Evolutionary conservation across 2,329 filamentous ascomycete genomes (phyloP), one percentile per base, ranked within the genome.

Genomic region (Fusarium devonianum): DNA sequence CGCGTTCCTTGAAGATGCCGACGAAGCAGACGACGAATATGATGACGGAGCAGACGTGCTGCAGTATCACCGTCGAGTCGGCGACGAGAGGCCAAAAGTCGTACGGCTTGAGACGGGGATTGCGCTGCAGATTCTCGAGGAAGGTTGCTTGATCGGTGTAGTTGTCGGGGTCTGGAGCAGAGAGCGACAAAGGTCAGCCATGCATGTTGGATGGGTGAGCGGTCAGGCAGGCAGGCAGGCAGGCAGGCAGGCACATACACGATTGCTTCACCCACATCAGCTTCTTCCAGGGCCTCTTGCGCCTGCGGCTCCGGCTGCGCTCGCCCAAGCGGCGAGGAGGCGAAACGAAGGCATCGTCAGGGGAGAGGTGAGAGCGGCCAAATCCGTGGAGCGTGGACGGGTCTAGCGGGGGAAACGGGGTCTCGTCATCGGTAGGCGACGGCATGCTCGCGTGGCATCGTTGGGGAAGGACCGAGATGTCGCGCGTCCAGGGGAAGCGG

Each of bases 111-210:
- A 97, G 82, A 29, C 92, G 87, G 4, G 93, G 93, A 70, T 99
- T 99, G 36, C 92, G 85, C 72, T 99, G 93, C 13, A 99, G 84
- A 65, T 96, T 92, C 68, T 97, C 93, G 60, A 99, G 86, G 66
- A 99, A 99, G 2, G 94, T 97, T 52, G 90, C 90, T 69, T 94
- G 92, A 69, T 99, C 94, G 29, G 94, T 97, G 70, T 97, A 97
- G 72, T 99, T 99, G 72, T 99, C 94, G n/a, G 94, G 92, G 69
- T 95, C 90, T 92, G 41, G 19, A 25, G 6, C 30, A 23, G n/a
- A n/a, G n/a, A n/a, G n/a, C n/a, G n/a, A n/a, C n/a, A n/a, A n/a
- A n/a, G n/a, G n/a, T 56, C 33, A 56, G 45, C 51, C 37, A 23
- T 23, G 21, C 18, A 21, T n/a, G 28, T 34, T 22, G n/a, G 49